Evolutionary conservation across 371 early-diverging fungal genomes (phyloP), one percentile per base, ranked within the genome.

Genomic region (Mortierella sp.): DNA sequence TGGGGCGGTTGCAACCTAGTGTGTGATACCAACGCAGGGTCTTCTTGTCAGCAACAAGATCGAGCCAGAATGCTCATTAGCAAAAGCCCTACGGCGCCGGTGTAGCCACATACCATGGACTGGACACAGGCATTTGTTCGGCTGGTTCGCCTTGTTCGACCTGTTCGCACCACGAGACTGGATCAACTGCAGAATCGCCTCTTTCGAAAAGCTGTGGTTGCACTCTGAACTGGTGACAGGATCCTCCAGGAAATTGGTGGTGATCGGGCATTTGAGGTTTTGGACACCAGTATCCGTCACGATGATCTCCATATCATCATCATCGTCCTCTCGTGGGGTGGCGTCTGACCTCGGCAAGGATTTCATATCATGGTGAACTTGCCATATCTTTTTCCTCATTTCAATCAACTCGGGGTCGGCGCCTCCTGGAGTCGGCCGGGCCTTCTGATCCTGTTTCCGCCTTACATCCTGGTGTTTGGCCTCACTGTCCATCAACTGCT

Each of bases 191-290:
- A 62, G 16, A 42, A 76, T 65, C 6, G 78, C 78, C 9, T 28
- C 63, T 26, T 54, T 64, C 23, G 78, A 76, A 63, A 65, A 76
- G 31, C 62, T 69, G 54, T 76, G 78, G 52, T 76, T 76, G 56
- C 78, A 76, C 24, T 46, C 4, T 18, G 70, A 51, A 38, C 78
- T 76, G 34, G 78, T 70, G 26, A 69, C 70, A 6, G 78, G 78
- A 34, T 76, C 78, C 53, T 65, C 66, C 41, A 76, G 53, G 43
- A 41, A 70, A 16, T 69, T 56, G 13, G 78, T 76, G 28, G 78
- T 76, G 18, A 76, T 39, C 28, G 78, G 78, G 45, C 78, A 76
- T 45, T 70, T 76, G 27, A 76, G 19, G 23, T 41, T 50, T 42
- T 65, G 65, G 1, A 46, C 21, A 16, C 52, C 48, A 13, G 51